Evolutionary conservation across 1,284 basidiomycete genomes (phyloP).

Genomic region (Ustilago cynodontis): DNA sequence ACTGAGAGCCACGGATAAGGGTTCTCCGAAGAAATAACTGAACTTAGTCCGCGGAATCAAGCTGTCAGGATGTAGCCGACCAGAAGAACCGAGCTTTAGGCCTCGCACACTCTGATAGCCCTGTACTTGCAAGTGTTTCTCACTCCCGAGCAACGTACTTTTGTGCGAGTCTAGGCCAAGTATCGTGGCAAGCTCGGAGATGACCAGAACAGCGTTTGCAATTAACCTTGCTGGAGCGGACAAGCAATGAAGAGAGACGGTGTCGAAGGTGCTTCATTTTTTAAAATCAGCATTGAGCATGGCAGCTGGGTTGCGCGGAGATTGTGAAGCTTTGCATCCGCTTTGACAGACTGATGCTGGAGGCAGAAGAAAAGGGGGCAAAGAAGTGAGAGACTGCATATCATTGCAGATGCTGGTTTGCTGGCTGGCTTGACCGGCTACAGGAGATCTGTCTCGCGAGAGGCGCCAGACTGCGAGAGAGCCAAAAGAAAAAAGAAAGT

Average conservation of each 20-base stretch:
- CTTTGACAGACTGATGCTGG: background rate
- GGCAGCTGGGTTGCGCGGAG: background rate
- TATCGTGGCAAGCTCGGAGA: too few species aligned
- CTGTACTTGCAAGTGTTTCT: too few species aligned
- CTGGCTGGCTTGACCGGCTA: slow-evolving; percentile 6
- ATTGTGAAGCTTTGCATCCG: background rate
- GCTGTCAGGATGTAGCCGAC: background rate
- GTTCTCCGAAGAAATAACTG: background rate
- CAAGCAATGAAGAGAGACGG: background rate
- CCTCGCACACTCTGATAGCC: background rate
- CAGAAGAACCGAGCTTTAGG: background rate
- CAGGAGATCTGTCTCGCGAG: background rate
- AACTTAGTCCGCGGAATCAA: background rate
- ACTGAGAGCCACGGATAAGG: background rate
- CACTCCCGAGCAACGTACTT: background rate
- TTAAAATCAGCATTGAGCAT: too few species aligned
- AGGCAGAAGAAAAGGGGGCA: background rate
- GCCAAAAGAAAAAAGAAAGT: background rate
- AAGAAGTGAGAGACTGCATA: background rate
- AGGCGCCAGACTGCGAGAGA: too few species aligned
- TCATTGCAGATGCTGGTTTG: background rate
- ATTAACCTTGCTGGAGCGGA: background rate
- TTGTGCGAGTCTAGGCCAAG: background rate
- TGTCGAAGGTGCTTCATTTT: background rate
- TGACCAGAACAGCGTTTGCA: background rate